Evolutionary conservation across 495 filamentous ascomycete species (phyloP).

Genomic region (Daldinia loculata): DNA sequence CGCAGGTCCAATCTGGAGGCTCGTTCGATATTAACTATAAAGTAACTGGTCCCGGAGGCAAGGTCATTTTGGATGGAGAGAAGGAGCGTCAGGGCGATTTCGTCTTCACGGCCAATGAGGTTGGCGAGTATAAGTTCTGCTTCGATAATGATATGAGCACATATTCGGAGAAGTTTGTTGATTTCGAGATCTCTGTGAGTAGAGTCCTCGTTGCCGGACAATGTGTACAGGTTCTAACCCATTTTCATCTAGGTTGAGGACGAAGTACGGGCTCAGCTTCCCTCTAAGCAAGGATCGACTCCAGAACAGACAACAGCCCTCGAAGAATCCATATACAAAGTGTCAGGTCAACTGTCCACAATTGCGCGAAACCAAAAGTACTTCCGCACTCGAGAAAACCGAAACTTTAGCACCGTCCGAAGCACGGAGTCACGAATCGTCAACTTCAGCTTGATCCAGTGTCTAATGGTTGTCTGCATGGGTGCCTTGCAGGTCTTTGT

Average conservation of each 20-base stretch:
- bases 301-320: conserved; percentile 91
- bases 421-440: conserved; percentile 96
- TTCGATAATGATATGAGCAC: conserved; percentile 99
- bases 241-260: conserved; percentile 79
- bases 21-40: conserved; percentile 96
- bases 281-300: conserved; percentile 87
- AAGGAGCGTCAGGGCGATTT: conserved; percentile 98
- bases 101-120: conserved; percentile 92
- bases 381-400: conserved; percentile 98
- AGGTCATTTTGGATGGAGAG: conserved; percentile 82
- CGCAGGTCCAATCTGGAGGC: conserved; percentile 91
- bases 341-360: conserved; percentile 93
- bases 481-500: conserved; percentile 97
- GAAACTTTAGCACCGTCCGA: conserved; percentile 97
- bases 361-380: conserved; percentile 98
- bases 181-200: conserved; percentile 96
- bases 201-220: neutral
- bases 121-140: conserved; percentile 97
- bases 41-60: conserved; percentile 83
- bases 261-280: conserved; percentile 81
- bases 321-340: conserved; percentile 95
- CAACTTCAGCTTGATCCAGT: conserved; percentile 96
- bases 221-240: neutral
- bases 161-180: conserved; percentile 96
- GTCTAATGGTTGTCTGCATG: conserved; percentile 93